A percentile compares a stretch with the other conserved stretches of the same genome.
These are phyloP conservation scores for Sphaerostilbella broomeana DNA, from an alignment of 2,329 filamentous ascomycete genomes.

Conservation along the genomic window DNA sequence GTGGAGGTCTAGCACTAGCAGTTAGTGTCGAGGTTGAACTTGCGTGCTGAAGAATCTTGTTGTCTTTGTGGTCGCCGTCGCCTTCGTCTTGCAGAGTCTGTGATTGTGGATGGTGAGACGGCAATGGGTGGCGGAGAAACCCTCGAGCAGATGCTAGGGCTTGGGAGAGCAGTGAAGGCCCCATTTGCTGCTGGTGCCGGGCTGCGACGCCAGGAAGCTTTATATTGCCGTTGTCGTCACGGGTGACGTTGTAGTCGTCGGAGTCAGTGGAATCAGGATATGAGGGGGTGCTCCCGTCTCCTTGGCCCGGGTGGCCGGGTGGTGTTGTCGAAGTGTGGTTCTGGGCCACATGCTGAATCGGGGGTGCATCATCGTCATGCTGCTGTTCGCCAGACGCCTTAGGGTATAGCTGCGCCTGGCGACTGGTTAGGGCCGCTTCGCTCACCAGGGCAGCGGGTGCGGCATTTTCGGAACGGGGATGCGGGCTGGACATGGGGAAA, in stretches of 20 bases:
- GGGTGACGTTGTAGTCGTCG: background rate
- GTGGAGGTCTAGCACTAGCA: background rate
- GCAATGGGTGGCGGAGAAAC: slow-evolving; percentile 29
- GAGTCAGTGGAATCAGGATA: background rate
- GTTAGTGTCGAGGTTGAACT: background rate
- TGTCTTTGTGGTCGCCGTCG: background rate
- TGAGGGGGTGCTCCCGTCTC: slow-evolving; percentile 3
- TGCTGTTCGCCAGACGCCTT: slow-evolving; percentile 17
- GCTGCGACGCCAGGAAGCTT: slow-evolving; percentile 35
- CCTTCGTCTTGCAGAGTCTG: background rate
- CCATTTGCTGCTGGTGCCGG: slow-evolving; percentile 39
- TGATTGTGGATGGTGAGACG: slow-evolving; percentile 10
- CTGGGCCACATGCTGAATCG: slow-evolving; percentile 1
- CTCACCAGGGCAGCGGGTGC: slow-evolving; percentile 42
- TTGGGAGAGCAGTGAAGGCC: slow-evolving; percentile 51
- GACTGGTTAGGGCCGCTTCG: slow-evolving; percentile 17
- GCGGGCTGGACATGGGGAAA: slow-evolving; percentile 51
- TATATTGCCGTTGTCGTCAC: slow-evolving; percentile 30
- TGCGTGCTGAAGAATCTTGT: too few relatives aligned
- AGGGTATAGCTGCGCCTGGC: slow-evolving; percentile 13
- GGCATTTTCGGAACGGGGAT: slow-evolving; percentile 48
- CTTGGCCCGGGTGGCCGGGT: slow-evolving; percentile 1
- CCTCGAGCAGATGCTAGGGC: slow-evolving; percentile 53
- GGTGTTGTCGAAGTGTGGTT: background rate
- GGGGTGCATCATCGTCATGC: slow-evolving; percentile 7